Evolutionary conservation across 176 grass and related monocot genomes (phyloP).

Genomic region (Oryza coarctata): DNA sequence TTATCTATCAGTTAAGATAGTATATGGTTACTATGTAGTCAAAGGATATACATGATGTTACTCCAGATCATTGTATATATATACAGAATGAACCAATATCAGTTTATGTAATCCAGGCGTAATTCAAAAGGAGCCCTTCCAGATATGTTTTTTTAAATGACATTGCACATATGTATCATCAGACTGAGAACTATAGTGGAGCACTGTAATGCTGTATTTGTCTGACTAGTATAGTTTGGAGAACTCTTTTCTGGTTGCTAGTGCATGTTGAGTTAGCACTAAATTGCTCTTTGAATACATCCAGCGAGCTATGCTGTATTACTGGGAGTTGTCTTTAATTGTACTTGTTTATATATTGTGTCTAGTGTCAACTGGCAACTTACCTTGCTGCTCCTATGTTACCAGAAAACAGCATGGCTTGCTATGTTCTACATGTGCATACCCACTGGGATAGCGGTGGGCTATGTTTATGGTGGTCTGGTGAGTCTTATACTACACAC

Average conservation of each 20-base stretch:
- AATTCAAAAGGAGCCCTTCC: neutral
- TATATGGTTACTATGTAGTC: neutral
- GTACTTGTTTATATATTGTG: constrained; percentile 3
- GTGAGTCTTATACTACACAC: constrained; percentile 59
- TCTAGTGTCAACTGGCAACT: constrained; percentile 30
- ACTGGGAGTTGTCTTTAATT: constrained; percentile 13
- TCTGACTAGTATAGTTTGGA: neutral
- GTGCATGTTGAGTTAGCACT: neutral
- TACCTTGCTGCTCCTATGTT: constrained; percentile 39
- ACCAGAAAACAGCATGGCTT: constrained; percentile 98
- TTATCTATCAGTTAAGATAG: neutral
- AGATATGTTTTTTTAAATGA: neutral
- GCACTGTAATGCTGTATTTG: neutral
- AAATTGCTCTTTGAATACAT: constrained; percentile 10
- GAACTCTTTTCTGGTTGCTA: neutral
- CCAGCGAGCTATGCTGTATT: neutral
- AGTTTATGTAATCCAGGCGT: neutral
- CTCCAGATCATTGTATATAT: neutral
- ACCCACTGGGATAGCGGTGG: constrained; percentile 92
- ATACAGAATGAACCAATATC: neutral
- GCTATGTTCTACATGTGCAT: constrained; percentile 99
- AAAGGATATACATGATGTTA: neutral
- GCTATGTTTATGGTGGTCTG: constrained; percentile 94
- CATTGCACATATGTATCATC: neutral
- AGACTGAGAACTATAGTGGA: neutral